These are phyloP conservation scores for Alternaria triticina DNA, from an alignment of 2,329 filamentous ascomycete species.

Conservation along the genomic window DNA sequence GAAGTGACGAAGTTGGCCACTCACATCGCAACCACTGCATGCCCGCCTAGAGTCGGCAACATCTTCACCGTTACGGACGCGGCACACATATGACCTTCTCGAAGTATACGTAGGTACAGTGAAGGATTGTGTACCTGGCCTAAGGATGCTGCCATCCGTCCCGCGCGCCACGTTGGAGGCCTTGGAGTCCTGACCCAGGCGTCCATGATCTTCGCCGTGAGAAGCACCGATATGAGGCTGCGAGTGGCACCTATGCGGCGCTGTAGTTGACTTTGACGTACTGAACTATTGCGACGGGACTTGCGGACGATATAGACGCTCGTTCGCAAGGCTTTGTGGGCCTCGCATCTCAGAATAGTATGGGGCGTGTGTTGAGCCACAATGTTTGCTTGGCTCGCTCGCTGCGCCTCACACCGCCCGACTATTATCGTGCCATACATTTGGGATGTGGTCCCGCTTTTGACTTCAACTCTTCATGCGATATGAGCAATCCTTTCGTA, in stretches of 20 bases:
- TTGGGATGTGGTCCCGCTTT: not conserved
- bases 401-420: not conserved
- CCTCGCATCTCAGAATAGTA: not conserved
- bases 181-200: constrained; percentile 10
- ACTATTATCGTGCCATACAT: not conserved
- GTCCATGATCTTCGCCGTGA: constrained; percentile 1
- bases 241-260: not conserved
- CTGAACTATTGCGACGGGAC: not conserved
- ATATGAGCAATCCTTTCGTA: not conserved
- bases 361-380: not conserved
- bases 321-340: not conserved
- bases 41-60: not conserved
- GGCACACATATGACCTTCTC: not conserved
- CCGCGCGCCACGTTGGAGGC: constrained; percentile 8
- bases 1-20: not conserved
- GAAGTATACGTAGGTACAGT: not conserved
- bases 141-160: not conserved
- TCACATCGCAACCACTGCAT: not conserved
- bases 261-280: not conserved
- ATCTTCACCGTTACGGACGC: not conserved
- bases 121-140: not conserved
- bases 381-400: not conserved
- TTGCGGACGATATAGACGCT: not conserved
- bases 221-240: not conserved
- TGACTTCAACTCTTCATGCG: not conserved